phyloP scores from a whole-genome alignment of 768 basidiomycete genomes.

The Suillus americanus region DNA sequence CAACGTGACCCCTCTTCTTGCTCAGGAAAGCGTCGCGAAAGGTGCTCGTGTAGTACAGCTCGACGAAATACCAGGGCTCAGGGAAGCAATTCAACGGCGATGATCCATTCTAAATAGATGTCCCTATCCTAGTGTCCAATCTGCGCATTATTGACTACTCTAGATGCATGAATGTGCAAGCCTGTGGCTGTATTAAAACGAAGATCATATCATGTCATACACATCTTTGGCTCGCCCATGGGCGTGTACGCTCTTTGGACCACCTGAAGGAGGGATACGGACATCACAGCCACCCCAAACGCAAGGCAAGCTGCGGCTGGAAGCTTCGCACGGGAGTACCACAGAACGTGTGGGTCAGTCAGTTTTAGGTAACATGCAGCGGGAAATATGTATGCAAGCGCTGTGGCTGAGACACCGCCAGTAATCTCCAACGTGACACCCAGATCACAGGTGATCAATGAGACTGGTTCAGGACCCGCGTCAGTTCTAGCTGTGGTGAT shows the following conservation, averaged over 20 bases:
- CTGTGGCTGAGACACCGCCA: constrained; percentile 92
- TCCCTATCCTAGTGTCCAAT: background rate
- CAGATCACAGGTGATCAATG: constrained; percentile 91
- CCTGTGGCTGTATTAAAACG: background rate
- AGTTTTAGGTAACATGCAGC: constrained; percentile 86
- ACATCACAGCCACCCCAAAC: constrained; percentile 79
- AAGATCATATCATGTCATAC: constrained; percentile 34
- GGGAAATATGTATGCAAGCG: constrained; percentile 91
- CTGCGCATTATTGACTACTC: background rate
- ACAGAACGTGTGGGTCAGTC: constrained; percentile 50
- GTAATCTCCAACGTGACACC: constrained; percentile 99
- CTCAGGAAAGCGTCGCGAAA: constrained; percentile 64
- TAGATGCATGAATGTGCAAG: constrained; percentile 20
- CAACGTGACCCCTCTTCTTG: constrained; percentile 69
- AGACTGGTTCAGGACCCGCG: constrained; percentile 51
- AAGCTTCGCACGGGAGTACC: constrained; percentile 71
- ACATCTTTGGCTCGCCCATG: constrained; percentile 72
- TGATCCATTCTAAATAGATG: constrained; percentile 8
- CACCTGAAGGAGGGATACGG: constrained; percentile 74
- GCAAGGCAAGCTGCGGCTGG: constrained; percentile 70
- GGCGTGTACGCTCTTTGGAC: constrained; percentile 76
- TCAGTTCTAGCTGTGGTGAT: background rate
- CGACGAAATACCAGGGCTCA: constrained; percentile 56
- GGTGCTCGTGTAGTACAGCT: constrained; percentile 67
- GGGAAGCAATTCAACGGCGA: constrained; percentile 32